Evolutionary conservation across 2,329 filamentous ascomycete species (phyloP).

Genomic region (Fusarium sp.): DNA sequence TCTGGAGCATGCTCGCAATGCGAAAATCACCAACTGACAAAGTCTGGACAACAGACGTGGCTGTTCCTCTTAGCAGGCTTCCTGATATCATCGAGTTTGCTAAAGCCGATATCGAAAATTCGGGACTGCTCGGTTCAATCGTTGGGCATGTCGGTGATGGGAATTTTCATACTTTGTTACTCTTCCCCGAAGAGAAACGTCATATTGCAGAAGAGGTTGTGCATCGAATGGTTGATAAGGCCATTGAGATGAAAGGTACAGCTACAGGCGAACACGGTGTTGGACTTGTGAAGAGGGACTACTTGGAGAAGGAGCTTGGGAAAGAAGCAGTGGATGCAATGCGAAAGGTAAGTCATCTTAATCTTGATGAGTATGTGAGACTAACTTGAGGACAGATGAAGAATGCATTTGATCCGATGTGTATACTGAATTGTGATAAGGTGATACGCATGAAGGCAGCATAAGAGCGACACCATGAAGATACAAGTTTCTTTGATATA

Average conservation of each 20-base stretch:
- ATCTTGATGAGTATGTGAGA: fast-evolving
- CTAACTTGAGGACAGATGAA: constrained; percentile 58
- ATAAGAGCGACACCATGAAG: too few species aligned
- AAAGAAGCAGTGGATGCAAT: constrained; percentile 66
- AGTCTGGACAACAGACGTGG: constrained; percentile 80
- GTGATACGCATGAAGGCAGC: constrained; percentile 23
- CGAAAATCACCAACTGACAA: constrained; percentile 54
- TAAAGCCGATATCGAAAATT: constrained; percentile 87
- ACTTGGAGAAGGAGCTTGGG: constrained; percentile 65
- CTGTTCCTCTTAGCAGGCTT: constrained; percentile 80
- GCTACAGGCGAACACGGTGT: constrained; percentile 76
- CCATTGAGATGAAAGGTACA: constrained; percentile 76
- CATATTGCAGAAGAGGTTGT: constrained; percentile 51
- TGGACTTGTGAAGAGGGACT: constrained; percentile 70
- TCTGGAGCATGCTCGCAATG: constrained; percentile 84
- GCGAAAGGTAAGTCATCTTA: constrained; percentile 51
- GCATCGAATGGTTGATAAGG: constrained; percentile 73
- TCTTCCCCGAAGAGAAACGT: not conserved
- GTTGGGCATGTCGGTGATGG: constrained; percentile 93
- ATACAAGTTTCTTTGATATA: too few species aligned
- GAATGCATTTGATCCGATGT: constrained; percentile 69
- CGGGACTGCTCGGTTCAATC: constrained; percentile 87
- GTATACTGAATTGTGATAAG: constrained; percentile 57
- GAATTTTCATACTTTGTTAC: constrained; percentile 78
- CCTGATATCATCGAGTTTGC: constrained; percentile 83